These are phyloP conservation scores for Raffaelea deltoideospora DNA, from an alignment of 2,329 filamentous ascomycete species.

Conservation along the genomic window DNA sequence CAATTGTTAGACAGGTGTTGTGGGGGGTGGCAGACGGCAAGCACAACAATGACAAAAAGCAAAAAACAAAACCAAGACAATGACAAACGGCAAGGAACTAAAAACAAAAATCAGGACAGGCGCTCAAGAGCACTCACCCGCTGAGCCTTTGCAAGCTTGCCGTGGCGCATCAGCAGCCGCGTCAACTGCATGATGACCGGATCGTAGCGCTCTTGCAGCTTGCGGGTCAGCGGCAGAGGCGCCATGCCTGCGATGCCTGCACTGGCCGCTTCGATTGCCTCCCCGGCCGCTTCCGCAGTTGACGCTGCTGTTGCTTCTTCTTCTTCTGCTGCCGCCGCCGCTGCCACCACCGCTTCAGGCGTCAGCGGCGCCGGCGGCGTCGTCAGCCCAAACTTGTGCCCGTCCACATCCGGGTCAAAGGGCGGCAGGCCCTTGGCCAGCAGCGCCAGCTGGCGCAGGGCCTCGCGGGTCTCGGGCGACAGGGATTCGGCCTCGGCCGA, in stretches of 20 bases:
- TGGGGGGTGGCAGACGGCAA: not conserved
- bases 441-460: conserved; percentile 20
- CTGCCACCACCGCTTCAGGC: not conserved
- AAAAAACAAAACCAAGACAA: not conserved
- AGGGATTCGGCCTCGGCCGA: not conserved
- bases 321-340: too few relatives aligned
- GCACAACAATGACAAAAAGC: not conserved
- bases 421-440: conserved; percentile 18
- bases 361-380: conserved; percentile 12
- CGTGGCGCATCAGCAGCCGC: conserved; percentile 79
- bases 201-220: conserved; percentile 73
- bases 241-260: conserved; percentile 15
- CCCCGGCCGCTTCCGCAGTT: not conserved
- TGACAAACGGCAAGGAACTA: not conserved
- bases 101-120: too few relatives aligned
- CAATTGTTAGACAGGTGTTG: not conserved
- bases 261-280: not conserved
- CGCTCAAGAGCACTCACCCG: conserved; percentile 50
- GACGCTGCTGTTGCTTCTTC: too few relatives aligned
- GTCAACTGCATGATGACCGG: conserved; percentile 75
- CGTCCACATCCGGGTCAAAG: conserved; percentile 22
- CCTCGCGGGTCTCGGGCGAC: conserved; percentile 26
- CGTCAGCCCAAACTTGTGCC: conserved; percentile 69
- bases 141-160: conserved; percentile 82
- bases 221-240: conserved; percentile 43